These are phyloP conservation scores for Venturia oleaginea DNA, from an alignment of 2,329 filamentous ascomycete genomes.

Conservation along the genomic window DNA sequence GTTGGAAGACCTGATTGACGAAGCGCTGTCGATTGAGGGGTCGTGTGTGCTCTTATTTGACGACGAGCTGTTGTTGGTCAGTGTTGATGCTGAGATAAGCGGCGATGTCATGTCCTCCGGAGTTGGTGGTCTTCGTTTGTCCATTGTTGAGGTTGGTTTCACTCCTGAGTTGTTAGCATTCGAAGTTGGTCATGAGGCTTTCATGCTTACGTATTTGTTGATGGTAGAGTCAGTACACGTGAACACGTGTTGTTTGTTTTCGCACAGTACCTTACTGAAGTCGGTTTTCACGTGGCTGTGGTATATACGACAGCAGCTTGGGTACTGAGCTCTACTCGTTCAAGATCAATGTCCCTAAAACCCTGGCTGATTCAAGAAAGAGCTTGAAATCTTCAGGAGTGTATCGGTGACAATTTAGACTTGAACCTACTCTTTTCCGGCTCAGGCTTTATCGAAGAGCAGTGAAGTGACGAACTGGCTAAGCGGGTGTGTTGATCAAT, in stretches of 20 bases:
- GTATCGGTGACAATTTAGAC: no score
- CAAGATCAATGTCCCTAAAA: background rate
- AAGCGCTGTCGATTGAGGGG: no score
- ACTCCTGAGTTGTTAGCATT: background rate
- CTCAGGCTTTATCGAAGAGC: no score
- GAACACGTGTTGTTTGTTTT: background rate
- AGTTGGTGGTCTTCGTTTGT: background rate
- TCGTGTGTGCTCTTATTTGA: no score
- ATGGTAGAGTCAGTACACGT: background rate
- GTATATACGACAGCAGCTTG: background rate
- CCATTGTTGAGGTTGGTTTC: background rate
- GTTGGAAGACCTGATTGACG: no score
- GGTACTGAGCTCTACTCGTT: background rate
- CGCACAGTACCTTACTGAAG: background rate
- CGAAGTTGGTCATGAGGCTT: background rate
- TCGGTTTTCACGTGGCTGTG: no score
- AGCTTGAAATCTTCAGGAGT: no score
- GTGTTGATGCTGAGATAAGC: background rate
- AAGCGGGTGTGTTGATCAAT: no score
- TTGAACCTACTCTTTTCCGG: no score
- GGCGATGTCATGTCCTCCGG: background rate
- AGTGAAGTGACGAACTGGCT: no score
- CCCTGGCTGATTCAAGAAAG: background rate
- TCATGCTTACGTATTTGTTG: background rate
- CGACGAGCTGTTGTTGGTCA: no score